phyloP scores from a whole-genome alignment of 768 basidiomycete genomes.

The Peribolospora kevripleyi region DNA sequence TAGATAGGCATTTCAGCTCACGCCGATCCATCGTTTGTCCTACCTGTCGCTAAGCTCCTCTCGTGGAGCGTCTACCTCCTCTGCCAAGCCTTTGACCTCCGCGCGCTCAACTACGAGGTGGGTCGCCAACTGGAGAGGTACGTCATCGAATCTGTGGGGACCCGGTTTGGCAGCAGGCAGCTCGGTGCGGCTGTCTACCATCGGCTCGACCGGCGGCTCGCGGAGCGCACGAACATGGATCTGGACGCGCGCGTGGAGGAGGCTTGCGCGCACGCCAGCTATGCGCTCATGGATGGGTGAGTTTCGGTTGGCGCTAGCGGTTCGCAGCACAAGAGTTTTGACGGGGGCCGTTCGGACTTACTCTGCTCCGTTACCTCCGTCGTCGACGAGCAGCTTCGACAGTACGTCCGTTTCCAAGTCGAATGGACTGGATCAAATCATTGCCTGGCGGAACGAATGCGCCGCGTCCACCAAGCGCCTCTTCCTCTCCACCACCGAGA shows the following conservation, averaged over 20 bases:
- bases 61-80: constrained; percentile 52
- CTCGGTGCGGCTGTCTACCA: neutral
- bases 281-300: constrained; percentile 33
- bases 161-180: neutral
- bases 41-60: constrained; percentile 22
- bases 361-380: constrained; percentile 14
- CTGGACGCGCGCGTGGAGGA: constrained; percentile 41
- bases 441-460: constrained; percentile 28
- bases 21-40: neutral
- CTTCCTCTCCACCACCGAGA: constrained; percentile 20
- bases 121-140: constrained; percentile 19
- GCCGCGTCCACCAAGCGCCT: neutral
- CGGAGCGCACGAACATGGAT: constrained; percentile 24
- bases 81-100: constrained; percentile 53
- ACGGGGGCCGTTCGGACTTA: constrained; percentile 14
- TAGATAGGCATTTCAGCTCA: no score
- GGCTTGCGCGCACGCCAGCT: constrained; percentile 38
- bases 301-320: no score
- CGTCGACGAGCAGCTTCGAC: constrained; percentile 8
- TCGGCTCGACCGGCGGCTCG: constrained; percentile 1
- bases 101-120: constrained; percentile 35
- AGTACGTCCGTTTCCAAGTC: constrained; percentile 10
- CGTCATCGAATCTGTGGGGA: neutral
- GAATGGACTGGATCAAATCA: constrained; percentile 2
- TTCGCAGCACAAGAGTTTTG: constrained; percentile 14